These are phyloP conservation scores for Erysimum cheiri DNA, from an alignment of 441 rosid genomes.

Conservation along the genomic window DNA sequence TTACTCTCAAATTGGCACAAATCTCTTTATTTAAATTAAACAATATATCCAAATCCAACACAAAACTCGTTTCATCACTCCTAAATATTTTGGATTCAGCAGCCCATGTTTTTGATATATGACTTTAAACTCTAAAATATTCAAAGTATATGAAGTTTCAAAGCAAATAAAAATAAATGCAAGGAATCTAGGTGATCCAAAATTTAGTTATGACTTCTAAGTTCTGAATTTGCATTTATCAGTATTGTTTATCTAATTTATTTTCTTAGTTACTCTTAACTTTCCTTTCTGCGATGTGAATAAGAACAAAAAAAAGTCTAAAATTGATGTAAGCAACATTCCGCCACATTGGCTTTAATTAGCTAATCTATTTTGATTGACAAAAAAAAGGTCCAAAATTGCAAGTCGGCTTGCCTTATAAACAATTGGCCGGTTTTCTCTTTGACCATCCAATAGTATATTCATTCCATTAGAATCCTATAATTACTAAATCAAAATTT, in stretches of 20 bases:
- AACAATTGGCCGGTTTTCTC: constrained; percentile 25
- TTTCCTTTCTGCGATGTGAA: neutral
- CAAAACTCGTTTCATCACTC: no score
- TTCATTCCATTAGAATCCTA: constrained; percentile 4
- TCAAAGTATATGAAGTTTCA: neutral
- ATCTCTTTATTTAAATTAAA: no score
- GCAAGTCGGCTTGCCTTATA: constrained; percentile 14
- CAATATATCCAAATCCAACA: no score
- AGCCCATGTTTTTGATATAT: no score
- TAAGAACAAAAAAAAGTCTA: neutral
- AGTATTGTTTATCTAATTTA: neutral
- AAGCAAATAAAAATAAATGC: neutral
- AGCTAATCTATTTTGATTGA: no score
- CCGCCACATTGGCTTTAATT: no score
- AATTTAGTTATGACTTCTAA: neutral
- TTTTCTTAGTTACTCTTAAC: neutral
- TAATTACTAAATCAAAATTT: constrained; percentile 7
- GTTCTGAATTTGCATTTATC: neutral
- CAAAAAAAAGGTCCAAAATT: neutral
- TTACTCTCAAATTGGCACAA: no score
- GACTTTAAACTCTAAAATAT: no score
- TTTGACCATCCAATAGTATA: constrained; percentile 33
- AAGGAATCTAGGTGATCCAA: neutral
- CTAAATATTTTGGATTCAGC: neutral
- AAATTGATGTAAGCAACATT: no score